A percentile compares a stretch with the other conserved stretches of the same genome.
Conservation (phyloP, 2,329 filamentous ascomycete species). For the Fusarium albidum region DNA sequence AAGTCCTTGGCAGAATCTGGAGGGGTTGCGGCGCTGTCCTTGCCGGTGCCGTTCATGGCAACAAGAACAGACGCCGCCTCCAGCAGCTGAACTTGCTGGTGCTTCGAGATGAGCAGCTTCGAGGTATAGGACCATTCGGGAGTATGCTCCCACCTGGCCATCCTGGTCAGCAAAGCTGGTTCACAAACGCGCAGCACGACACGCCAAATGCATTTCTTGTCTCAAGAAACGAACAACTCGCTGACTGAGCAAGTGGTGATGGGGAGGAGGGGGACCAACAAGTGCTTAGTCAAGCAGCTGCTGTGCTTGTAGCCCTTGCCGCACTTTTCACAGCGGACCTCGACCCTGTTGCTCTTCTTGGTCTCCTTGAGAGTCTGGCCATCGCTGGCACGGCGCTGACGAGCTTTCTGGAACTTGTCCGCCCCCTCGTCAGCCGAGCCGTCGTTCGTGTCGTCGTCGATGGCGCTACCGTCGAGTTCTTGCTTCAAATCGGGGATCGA, state of each 20-base stretch:
- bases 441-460: constrained; percentile 73
- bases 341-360: constrained; percentile 82
- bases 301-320: constrained; percentile 99
- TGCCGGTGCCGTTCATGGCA: constrained; percentile 74
- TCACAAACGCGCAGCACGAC: constrained; percentile 28
- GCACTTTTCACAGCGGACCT: constrained; percentile 96
- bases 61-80: constrained; percentile 97
- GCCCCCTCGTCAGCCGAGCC: constrained; percentile 64
- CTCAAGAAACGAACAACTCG: constrained; percentile 40
- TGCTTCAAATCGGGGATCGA: constrained; percentile 59
- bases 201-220: constrained; percentile 24
- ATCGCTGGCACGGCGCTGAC: constrained; percentile 77
- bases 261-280: constrained; percentile 83
- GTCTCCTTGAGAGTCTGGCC: constrained; percentile 87
- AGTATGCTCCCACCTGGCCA: constrained; percentile 93
- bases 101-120: constrained; percentile 98
- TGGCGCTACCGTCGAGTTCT: constrained; percentile 66
- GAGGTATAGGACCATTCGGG: constrained; percentile 98
- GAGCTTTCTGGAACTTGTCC: constrained; percentile 57
- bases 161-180: constrained; percentile 40
- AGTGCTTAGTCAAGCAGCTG: constrained; percentile 99
- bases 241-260: constrained; percentile 46
- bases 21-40: constrained; percentile 64
- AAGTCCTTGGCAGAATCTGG: constrained; percentile 73
- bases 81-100: constrained; percentile 97